Evolutionary conservation across 495 filamentous ascomycete genomes (phyloP).

Genomic region (Bryoglossum gracile): DNA sequence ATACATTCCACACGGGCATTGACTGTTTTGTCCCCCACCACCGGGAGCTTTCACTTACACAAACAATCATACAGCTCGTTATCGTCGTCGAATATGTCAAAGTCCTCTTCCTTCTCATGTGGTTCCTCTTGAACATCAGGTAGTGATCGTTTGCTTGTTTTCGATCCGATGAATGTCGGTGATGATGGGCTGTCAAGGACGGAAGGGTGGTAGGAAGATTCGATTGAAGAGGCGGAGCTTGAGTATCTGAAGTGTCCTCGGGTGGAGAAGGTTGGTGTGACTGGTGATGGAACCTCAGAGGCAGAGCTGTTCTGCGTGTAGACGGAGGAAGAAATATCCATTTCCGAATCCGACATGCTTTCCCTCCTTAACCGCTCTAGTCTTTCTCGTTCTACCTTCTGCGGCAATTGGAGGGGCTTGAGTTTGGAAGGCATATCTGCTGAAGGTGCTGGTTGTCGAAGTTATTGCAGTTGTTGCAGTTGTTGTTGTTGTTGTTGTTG

Average conservation of each 20-base stretch:
- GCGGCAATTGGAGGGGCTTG: constrained; percentile 42
- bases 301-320: constrained; percentile 39
- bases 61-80: constrained; percentile 43
- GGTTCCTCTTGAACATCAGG: constrained; percentile 51
- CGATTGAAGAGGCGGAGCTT: constrained; percentile 44
- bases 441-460: too few species aligned
- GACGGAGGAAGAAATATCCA: constrained; percentile 18
- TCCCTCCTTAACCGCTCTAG: constrained; percentile 37
- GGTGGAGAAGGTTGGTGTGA: constrained; percentile 52
- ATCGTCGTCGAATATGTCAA: constrained; percentile 36
- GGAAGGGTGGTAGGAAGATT: constrained; percentile 31
- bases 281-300: constrained; percentile 52
- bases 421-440: constrained; percentile 42
- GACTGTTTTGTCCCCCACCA: constrained; percentile 9
- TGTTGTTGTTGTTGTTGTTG: constrained; percentile 15
- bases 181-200: constrained; percentile 38
- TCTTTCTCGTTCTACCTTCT: constrained; percentile 43
- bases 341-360: constrained; percentile 23
- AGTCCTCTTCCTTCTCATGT: constrained; percentile 46
- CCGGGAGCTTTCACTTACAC: constrained; percentile 35
- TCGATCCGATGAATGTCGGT: constrained; percentile 31
- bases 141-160: constrained; percentile 40
- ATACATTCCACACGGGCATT: constrained; percentile 10
- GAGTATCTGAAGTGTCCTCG: constrained; percentile 50
- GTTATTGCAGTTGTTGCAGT: constrained; percentile 1